Evolutionary conservation across 2,329 filamentous ascomycete species (phyloP).

Genomic region (Fusarium abutilonis): DNA sequence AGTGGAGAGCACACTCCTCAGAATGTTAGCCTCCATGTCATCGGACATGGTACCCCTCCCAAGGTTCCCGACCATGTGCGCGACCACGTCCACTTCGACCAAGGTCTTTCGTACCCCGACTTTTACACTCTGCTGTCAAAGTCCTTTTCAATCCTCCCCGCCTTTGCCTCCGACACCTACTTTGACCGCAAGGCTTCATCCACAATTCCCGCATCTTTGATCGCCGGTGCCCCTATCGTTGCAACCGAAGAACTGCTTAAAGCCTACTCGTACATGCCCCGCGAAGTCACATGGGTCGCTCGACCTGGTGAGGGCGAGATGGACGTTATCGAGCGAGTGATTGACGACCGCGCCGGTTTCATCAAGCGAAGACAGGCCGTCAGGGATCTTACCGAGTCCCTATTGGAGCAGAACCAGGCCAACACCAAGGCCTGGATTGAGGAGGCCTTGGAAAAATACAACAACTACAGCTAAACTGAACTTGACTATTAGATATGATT

Average conservation of each 20-base stretch:
- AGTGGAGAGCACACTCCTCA: slow-evolving; percentile 7
- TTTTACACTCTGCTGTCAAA: slow-evolving; percentile 41
- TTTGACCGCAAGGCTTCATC: slow-evolving; percentile 46
- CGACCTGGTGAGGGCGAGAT: slow-evolving; percentile 42
- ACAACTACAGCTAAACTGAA: slow-evolving; percentile 2
- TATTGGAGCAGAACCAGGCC: slow-evolving; percentile 34
- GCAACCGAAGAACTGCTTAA: slow-evolving; percentile 41
- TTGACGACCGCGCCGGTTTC: slow-evolving; percentile 38
- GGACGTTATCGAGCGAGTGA: slow-evolving; percentile 42
- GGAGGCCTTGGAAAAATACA: slow-evolving; percentile 26
- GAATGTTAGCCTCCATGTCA: slow-evolving; percentile 41
- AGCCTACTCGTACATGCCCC: slow-evolving; percentile 42
- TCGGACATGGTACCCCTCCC: slow-evolving; percentile 42
- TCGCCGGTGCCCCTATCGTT: slow-evolving; percentile 44
- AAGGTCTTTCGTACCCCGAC: slow-evolving; percentile 43
- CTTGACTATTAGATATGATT: slow-evolving; percentile 22
- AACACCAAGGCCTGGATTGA: slow-evolving; percentile 39
- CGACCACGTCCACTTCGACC: slow-evolving; percentile 41
- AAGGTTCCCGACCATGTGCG: slow-evolving; percentile 39
- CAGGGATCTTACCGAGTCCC: slow-evolving; percentile 21
- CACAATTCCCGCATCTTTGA: slow-evolving; percentile 43
- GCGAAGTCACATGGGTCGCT: slow-evolving; percentile 41
- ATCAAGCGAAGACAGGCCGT: slow-evolving; percentile 34
- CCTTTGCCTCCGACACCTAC: slow-evolving; percentile 44
- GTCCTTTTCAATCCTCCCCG: slow-evolving; percentile 40